A percentile compares a stretch with the other conserved stretches of the same genome.
These are phyloP conservation scores for Entophlyctis luteolus DNA, from an alignment of 192 early-diverging fungal species.

Conservation along the genomic window DNA sequence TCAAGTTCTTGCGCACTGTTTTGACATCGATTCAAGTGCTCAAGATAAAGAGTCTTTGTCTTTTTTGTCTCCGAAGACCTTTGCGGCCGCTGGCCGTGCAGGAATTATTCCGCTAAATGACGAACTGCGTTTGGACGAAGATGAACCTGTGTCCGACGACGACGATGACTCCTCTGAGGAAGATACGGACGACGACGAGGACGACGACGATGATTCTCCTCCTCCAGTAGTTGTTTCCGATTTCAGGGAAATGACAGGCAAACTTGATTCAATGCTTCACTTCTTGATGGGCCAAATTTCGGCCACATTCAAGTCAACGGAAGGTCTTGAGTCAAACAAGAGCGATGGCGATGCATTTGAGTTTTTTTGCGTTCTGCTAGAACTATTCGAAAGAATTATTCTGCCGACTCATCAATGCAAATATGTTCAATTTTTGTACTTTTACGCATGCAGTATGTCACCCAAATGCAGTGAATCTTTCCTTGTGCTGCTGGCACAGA, in stretches of 20 bases:
- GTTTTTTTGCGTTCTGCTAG: conserved; percentile 65
- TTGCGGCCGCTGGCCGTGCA: neutral
- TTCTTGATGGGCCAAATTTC: conserved; percentile 16
- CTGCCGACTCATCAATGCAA: conserved; percentile 84
- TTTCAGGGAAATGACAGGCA: conserved; percentile 22
- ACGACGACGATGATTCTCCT: conserved; percentile 46
- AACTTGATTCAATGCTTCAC: conserved; percentile 38
- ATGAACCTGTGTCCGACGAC: conserved; percentile 24
- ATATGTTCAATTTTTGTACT: conserved; percentile 88
- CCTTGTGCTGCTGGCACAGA: conserved; percentile 66
- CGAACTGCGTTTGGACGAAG: conserved; percentile 39
- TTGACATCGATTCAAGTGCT: conserved; percentile 53
- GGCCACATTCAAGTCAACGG: neutral
- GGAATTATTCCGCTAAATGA: conserved; percentile 30
- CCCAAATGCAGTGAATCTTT: conserved; percentile 72
- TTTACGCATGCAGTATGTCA: conserved; percentile 71
- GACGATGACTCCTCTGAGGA: conserved; percentile 25
- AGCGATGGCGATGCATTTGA: conserved; percentile 23
- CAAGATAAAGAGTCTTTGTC: conserved; percentile 3
- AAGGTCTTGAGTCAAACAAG: conserved; percentile 7
- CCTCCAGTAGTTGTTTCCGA: conserved; percentile 24
- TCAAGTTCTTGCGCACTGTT: conserved; percentile 41
- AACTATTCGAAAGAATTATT: conserved; percentile 74
- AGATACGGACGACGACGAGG: conserved; percentile 40
- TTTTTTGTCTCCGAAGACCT: conserved; percentile 17